Conservation (phyloP, 805 yeast species). For the Spathaspora arborariae region DNA sequence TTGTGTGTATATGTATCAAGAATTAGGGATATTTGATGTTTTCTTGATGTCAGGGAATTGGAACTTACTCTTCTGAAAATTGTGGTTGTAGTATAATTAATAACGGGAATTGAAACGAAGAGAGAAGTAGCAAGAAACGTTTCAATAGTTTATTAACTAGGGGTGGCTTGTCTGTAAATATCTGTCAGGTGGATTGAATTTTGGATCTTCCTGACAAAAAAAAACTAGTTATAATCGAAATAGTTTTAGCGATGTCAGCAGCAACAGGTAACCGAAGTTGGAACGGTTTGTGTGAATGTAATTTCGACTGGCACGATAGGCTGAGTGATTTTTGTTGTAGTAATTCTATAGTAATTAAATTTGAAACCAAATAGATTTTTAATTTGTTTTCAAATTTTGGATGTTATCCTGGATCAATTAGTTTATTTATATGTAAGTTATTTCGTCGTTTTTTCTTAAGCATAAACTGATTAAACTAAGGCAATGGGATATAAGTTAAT, state of each 20-base stretch:
- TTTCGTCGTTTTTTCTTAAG: constrained; percentile 44
- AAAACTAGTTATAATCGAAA: too few relatives aligned
- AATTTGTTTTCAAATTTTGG: constrained; percentile 1
- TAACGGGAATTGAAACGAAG: constrained; percentile 31
- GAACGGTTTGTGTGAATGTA: neutral
- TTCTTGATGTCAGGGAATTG: constrained; percentile 26
- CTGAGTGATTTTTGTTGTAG: neutral
- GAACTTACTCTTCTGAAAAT: constrained; percentile 35
- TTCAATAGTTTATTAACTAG: constrained; percentile 26
- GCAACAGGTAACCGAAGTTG: constrained; percentile 12
- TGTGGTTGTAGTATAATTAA: constrained; percentile 12
- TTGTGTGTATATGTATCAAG: neutral
- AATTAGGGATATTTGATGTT: constrained; percentile 6
- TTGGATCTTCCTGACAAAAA: neutral
- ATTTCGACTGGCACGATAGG: constrained; percentile 8
- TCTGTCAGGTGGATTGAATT: neutral
- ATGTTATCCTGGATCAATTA: constrained; percentile 45
- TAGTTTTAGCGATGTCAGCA: constrained; percentile 14
- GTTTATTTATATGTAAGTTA: constrained; percentile 21
- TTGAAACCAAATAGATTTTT: neutral
- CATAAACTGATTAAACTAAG: constrained; percentile 24
- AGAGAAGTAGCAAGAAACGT: constrained; percentile 50
- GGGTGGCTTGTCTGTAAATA: constrained; percentile 28
- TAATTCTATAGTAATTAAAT: neutral
- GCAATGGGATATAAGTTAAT: constrained; percentile 1